phyloP scores from a whole-genome alignment of 108 stramenopile species.

The Epithemia pelagica region DNA sequence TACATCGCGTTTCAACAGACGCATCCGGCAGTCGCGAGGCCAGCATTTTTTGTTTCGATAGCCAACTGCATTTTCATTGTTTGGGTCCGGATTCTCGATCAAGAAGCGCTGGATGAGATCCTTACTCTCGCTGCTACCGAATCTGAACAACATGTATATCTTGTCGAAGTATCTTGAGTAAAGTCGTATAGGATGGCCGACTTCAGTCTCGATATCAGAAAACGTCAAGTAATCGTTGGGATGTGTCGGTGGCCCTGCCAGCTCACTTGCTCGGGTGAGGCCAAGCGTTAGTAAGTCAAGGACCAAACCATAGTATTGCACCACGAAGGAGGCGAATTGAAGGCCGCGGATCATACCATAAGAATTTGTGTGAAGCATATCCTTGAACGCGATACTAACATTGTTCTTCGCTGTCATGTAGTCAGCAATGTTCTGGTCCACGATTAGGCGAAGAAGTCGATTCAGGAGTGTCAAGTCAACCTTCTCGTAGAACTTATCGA shows the following conservation, averaged over 20 bases:
- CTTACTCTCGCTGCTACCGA: slow-evolving; percentile 90
- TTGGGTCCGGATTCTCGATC: slow-evolving; percentile 99
- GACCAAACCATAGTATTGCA: slow-evolving; percentile 97
- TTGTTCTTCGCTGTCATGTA: slow-evolving; percentile 99
- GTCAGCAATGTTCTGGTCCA: slow-evolving; percentile 99
- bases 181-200: slow-evolving; percentile 93
- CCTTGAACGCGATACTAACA: slow-evolving; percentile 91
- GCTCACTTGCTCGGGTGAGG: slow-evolving; percentile 93
- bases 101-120: slow-evolving; percentile 98
- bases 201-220: slow-evolving; percentile 93
- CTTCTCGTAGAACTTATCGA: slow-evolving; percentile 98
- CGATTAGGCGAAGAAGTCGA: slow-evolving; percentile 93
- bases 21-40: slow-evolving; percentile 98
- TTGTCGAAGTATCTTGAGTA: slow-evolving; percentile 99
- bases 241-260: slow-evolving; percentile 93
- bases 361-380: slow-evolving; percentile 99
- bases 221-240: slow-evolving; percentile 97
- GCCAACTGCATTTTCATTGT: slow-evolving; percentile 99
- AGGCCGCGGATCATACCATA: slow-evolving; percentile 97
- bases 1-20: slow-evolving; percentile 97
- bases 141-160: slow-evolving; percentile 93
- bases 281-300: slow-evolving; percentile 95
- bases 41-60: slow-evolving; percentile 99
- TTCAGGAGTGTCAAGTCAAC: slow-evolving; percentile 97
- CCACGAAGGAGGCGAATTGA: slow-evolving; percentile 93